These are phyloP conservation scores for Choricystis sp. DNA, from an alignment of 139 green algal species.

Conservation along the genomic window DNA sequence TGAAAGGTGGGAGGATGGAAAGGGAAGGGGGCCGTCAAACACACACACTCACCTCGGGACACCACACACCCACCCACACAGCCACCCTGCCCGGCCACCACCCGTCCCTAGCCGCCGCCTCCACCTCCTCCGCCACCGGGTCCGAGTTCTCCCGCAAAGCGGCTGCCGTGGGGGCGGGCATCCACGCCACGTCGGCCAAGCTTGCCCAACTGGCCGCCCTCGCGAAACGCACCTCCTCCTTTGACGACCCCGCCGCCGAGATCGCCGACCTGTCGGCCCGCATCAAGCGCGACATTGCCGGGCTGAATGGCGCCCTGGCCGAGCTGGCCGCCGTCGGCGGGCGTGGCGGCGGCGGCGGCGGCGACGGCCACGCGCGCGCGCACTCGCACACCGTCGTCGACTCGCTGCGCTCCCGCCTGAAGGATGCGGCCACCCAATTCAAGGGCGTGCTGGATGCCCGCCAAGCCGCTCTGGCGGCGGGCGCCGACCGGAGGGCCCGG, in stretches of 20 bases:
- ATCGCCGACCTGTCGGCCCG: slow-evolving; percentile 74
- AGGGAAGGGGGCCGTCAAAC: no score
- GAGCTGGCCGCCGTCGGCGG: slow-evolving; percentile 44
- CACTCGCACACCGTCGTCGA: slow-evolving; percentile 85
- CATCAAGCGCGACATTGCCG: slow-evolving; percentile 84
- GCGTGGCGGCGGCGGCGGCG: slow-evolving; percentile 6
- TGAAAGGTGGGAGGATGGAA: no score
- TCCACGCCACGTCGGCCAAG: slow-evolving; percentile 84
- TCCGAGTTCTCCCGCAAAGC: slow-evolving; percentile 75
- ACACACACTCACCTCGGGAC: no score
- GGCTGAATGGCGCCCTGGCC: slow-evolving; percentile 59
- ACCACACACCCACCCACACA: slow-evolving; percentile 3
- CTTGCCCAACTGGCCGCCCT: slow-evolving; percentile 83
- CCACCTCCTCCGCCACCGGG: slow-evolving; percentile 19
- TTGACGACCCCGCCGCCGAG: slow-evolving; percentile 86
- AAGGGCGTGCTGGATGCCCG: slow-evolving; percentile 65
- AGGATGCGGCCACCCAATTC: slow-evolving; percentile 76
- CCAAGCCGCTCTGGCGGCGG: slow-evolving; percentile 36
- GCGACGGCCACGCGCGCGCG: slow-evolving; percentile 62
- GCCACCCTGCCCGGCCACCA: neutral
- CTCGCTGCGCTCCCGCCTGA: slow-evolving; percentile 56
- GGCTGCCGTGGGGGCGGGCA: slow-evolving; percentile 70
- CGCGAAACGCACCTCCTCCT: slow-evolving; percentile 88
- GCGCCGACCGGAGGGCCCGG: slow-evolving; percentile 61
- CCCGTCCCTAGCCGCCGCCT: neutral